phyloP scores from a whole-genome alignment of 805 yeast genomes.

The Zygoascus ofunaensis region DNA sequence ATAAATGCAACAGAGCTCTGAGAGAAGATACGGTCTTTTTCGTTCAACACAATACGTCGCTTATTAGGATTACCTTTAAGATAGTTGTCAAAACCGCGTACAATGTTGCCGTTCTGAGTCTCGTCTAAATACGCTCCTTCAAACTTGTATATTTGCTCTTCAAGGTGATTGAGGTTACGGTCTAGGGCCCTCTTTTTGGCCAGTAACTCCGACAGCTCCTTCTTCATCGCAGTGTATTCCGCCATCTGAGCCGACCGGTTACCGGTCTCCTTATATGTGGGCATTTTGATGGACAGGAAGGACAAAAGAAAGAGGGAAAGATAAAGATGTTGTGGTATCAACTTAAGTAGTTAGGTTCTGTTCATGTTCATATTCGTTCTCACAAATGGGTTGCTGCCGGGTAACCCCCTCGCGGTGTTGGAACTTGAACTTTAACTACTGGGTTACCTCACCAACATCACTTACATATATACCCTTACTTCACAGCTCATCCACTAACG shows the following conservation, averaged over 20 bases:
- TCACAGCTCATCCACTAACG: too few relatives aligned
- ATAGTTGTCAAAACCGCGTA: slow-evolving; percentile 84
- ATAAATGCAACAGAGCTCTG: slow-evolving; percentile 63
- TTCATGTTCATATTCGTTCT: too few relatives aligned
- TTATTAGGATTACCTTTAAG: slow-evolving; percentile 43
- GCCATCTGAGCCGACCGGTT: slow-evolving; percentile 20
- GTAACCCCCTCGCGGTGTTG: background rate
- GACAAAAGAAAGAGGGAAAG: too few relatives aligned
- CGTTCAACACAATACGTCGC: slow-evolving; percentile 40
- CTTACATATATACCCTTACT: slow-evolving; percentile 4
- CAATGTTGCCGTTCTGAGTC: slow-evolving; percentile 65
- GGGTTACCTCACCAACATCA: background rate
- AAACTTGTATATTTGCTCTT: slow-evolving; percentile 68
- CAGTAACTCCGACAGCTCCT: slow-evolving; percentile 56
- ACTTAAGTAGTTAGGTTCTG: too few relatives aligned
- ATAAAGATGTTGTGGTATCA: too few relatives aligned
- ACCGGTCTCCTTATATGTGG: slow-evolving; percentile 7
- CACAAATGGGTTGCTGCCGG: background rate
- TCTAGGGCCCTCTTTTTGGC: slow-evolving; percentile 57
- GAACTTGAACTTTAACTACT: background rate
- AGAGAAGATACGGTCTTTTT: slow-evolving; percentile 75
- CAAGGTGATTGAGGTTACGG: slow-evolving; percentile 43
- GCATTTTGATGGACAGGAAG: slow-evolving; percentile 8
- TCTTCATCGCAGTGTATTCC: slow-evolving; percentile 59
- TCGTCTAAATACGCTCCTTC: slow-evolving; percentile 74